Percentiles rank a stretch among this genome's conserved stretches.
These are phyloP conservation scores for Colletotrichum camelliae DNA, from an alignment of 2,329 filamentous ascomycete species.

Conservation along the genomic window DNA sequence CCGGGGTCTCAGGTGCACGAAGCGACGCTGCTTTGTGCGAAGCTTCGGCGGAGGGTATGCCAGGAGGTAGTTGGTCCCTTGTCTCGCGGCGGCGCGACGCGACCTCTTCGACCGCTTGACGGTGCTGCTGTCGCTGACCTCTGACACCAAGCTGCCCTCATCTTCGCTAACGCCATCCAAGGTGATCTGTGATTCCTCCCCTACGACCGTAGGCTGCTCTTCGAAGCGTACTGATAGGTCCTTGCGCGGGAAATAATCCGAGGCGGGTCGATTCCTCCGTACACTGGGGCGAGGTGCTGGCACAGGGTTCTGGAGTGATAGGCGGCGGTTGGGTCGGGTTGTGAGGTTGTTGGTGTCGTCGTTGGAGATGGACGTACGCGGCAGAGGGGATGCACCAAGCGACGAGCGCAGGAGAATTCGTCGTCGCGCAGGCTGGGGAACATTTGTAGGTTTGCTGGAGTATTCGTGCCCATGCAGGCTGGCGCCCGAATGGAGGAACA, in stretches of 20 bases:
- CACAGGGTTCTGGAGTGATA: constrained; percentile 10
- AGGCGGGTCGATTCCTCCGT: constrained; percentile 36
- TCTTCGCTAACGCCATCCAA: constrained; percentile 51
- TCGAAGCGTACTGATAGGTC: constrained; percentile 54
- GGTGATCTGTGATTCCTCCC: background rate
- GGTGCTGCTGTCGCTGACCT: constrained; percentile 53
- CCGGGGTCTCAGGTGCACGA: constrained; percentile 71
- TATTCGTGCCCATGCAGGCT: constrained; percentile 67
- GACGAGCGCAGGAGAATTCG: constrained; percentile 49
- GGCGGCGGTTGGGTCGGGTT: constrained; percentile 1
- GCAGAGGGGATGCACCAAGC: constrained; percentile 29
- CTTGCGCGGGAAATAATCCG: constrained; percentile 42
- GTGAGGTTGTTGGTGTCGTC: background rate
- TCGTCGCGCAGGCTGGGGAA: constrained; percentile 34
- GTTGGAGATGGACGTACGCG: constrained; percentile 5
- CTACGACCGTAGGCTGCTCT: constrained; percentile 38
- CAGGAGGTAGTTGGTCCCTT: constrained; percentile 68
- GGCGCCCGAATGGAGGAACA: constrained; percentile 66
- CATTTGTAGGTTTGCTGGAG: constrained; percentile 41
- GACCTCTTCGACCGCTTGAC: constrained; percentile 28
- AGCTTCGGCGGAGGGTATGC: constrained; percentile 70
- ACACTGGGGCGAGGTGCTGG: constrained; percentile 14
- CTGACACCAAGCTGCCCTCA: constrained; percentile 49
- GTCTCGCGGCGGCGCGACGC: constrained; percentile 43
- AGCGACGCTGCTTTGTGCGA: constrained; percentile 65